Conservation (phyloP, 2,329 filamentous ascomycete species). For the Xylaria sp. region DNA sequence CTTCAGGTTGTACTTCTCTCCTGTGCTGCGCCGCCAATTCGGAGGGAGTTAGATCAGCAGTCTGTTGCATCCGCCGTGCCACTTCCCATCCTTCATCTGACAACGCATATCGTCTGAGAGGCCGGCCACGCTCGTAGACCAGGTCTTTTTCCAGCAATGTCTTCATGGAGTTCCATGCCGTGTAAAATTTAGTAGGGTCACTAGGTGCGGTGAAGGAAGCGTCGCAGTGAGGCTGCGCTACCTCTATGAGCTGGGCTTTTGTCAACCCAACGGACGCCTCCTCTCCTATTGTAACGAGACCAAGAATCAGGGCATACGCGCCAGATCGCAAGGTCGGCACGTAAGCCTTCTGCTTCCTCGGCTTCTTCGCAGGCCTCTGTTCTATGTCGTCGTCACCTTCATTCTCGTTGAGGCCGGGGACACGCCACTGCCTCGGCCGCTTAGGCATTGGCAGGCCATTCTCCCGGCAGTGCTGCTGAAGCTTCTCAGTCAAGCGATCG, state of each 20-base stretch:
- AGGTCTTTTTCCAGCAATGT: slow-evolving; percentile 77
- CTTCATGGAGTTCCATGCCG: slow-evolving; percentile 86
- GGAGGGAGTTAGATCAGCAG: slow-evolving; percentile 43
- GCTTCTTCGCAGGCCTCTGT: slow-evolving; percentile 63
- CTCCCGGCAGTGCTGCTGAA: slow-evolving; percentile 69
- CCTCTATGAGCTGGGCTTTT: slow-evolving; percentile 74
- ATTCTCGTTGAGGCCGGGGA: slow-evolving; percentile 50
- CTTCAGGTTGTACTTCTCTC: slow-evolving; percentile 25
- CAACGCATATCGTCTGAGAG: slow-evolving; percentile 73
- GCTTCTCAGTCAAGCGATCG: slow-evolving; percentile 70
- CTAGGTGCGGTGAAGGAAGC: slow-evolving; percentile 75
- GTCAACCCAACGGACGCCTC: slow-evolving; percentile 67
- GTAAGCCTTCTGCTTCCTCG: slow-evolving; percentile 71
- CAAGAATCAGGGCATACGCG: slow-evolving; percentile 76
- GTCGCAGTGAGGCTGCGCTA: slow-evolving; percentile 77
- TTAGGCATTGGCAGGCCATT: slow-evolving; percentile 76
- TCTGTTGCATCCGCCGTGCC: slow-evolving; percentile 70
- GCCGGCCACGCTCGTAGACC: slow-evolving; percentile 76
- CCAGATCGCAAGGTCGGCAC: slow-evolving; percentile 79
- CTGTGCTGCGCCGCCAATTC: slow-evolving; percentile 35
- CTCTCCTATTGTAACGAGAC: slow-evolving; percentile 68
- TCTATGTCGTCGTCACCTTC: slow-evolving; percentile 49
- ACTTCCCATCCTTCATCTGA: slow-evolving; percentile 84
- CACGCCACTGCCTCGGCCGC: slow-evolving; percentile 59
- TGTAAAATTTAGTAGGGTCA: slow-evolving; percentile 76